Conservation (phyloP, 2,329 filamentous ascomycete genomes). For the Phoma sp. region DNA sequence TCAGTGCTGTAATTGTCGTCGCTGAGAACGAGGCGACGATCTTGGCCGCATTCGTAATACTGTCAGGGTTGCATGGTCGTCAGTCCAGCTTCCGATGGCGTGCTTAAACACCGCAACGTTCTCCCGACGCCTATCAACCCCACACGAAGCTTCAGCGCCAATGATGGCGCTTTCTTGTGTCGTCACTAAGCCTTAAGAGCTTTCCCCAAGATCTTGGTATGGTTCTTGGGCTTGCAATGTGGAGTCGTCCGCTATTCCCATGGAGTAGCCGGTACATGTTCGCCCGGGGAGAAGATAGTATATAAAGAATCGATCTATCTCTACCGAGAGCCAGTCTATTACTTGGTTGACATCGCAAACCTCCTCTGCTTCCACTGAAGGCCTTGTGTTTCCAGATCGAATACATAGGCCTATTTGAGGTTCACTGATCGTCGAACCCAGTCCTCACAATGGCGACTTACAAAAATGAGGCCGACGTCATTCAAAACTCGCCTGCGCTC, state of each 20-base stretch:
- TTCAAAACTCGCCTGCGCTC: conserved; percentile 25
- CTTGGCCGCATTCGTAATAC: conserved; percentile 1
- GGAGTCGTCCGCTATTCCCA: conserved; percentile 5
- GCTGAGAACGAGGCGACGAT: neutral
- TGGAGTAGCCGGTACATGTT: conserved; percentile 3
- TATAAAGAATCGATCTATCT: neutral
- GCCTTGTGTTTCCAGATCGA: neutral
- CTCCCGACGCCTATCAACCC: conserved; percentile 6
- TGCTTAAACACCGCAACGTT: conserved; percentile 21
- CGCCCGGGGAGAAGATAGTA: neutral
- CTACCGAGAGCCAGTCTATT: neutral
- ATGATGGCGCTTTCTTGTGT: conserved; percentile 22
- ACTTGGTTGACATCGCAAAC: neutral
- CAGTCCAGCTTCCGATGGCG: conserved; percentile 34
- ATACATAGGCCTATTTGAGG: neutral
- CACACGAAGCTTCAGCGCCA: conserved; percentile 23
- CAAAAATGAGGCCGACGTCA: conserved; percentile 27
- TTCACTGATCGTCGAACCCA: neutral
- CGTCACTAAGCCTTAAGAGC: conserved; percentile 21
- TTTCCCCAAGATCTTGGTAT: conserved; percentile 17
- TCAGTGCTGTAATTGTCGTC: too few species aligned
- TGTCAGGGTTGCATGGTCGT: conserved; percentile 19
- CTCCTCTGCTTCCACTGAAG: neutral
- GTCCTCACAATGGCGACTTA: conserved; percentile 15
- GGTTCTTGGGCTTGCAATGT: neutral